A percentile compares a stretch with the other conserved stretches of the same genome.
Conservation (phyloP, 2,329 filamentous ascomycete genomes). For the Cordyceps pruinosa region DNA sequence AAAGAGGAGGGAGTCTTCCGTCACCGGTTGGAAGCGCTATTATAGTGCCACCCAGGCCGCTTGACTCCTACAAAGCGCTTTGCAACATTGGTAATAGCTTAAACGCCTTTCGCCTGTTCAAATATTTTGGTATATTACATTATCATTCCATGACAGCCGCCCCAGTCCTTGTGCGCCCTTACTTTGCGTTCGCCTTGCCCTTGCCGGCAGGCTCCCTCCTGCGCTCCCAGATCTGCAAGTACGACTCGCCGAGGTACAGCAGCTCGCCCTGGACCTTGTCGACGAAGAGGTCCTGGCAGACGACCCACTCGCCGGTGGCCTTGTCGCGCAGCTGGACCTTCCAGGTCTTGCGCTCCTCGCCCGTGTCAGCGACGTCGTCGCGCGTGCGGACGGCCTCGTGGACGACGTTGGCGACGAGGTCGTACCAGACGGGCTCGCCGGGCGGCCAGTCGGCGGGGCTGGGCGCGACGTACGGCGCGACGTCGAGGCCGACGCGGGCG, state of each 20-base stretch:
- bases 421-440: conserved; percentile 85
- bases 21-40: too few relatives aligned
- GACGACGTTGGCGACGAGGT: conserved; percentile 90
- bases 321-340: conserved; percentile 84
- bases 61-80: too few relatives aligned
- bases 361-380: conserved; percentile 83
- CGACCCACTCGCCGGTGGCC: conserved; percentile 78
- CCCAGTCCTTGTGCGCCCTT: background rate
- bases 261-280: conserved; percentile 84
- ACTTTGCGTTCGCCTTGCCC: conserved; percentile 25
- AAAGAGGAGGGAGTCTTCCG: too few relatives aligned
- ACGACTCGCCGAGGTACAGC: conserved; percentile 86
- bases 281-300: conserved; percentile 90
- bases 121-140: background rate
- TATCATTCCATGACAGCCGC: background rate
- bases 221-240: conserved; percentile 94
- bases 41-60: too few relatives aligned
- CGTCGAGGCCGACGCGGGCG: conserved; percentile 67
- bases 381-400: conserved; percentile 72
- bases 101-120: background rate
- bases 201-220: conserved; percentile 47
- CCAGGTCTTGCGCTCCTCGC: conserved; percentile 84
- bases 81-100: too few relatives aligned
- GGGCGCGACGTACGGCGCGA: conserved; percentile 86
- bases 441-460: conserved; percentile 63